A percentile compares a stretch with the other conserved stretches of the same genome.
phyloP scores from a whole-genome alignment of 805 yeast genomes.

The Suhomyces sp. region DNA sequence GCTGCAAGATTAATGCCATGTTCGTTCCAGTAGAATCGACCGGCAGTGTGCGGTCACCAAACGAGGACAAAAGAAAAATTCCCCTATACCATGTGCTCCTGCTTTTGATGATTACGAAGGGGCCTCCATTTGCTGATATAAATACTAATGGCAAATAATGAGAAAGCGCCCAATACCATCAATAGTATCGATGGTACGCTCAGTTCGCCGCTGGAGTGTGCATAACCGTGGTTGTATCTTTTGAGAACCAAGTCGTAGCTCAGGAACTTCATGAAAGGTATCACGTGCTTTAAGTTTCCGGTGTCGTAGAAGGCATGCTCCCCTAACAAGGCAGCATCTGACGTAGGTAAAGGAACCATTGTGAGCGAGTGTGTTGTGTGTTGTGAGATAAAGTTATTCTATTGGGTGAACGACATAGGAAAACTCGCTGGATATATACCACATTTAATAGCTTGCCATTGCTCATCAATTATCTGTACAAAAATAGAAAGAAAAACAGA shows the following conservation, averaged over 20 bases:
- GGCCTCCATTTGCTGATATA: background rate
- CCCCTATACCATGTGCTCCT: background rate
- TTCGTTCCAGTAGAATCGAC: background rate
- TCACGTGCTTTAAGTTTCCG: conserved; percentile 22
- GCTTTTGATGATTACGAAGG: background rate
- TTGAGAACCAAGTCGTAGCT: conserved; percentile 15
- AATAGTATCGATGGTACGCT: background rate
- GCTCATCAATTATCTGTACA: background rate
- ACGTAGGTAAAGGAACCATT: conserved; percentile 23
- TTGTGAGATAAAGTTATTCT: background rate
- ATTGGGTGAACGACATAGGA: background rate
- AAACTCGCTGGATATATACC: background rate
- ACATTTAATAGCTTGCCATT: background rate
- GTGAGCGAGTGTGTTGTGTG: conserved; percentile 5
- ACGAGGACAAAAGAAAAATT: background rate
- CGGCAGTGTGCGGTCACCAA: background rate
- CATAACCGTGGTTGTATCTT: conserved; percentile 2
- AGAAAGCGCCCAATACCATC: background rate
- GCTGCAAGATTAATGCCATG: background rate
- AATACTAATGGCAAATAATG: background rate
- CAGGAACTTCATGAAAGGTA: conserved; percentile 22
- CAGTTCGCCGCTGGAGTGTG: background rate
- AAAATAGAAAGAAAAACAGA: background rate
- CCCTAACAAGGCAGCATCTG: conserved; percentile 15
- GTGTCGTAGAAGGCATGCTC: conserved; percentile 32